Evolutionary conservation across 306 rosid species (phyloP).

Genomic region (Cucurbita moschata): DNA sequence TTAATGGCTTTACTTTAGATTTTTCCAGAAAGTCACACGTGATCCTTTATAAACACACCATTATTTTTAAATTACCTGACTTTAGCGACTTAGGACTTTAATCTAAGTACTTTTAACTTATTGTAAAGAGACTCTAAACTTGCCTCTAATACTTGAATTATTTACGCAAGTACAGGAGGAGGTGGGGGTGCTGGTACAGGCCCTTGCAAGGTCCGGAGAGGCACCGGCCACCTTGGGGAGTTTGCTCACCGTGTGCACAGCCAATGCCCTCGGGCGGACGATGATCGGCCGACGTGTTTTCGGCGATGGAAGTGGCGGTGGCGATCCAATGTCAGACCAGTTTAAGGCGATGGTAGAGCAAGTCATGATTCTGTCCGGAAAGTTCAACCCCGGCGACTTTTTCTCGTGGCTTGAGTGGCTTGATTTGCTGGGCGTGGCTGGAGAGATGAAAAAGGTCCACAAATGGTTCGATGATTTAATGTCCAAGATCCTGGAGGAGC

Average conservation of each 20-base stretch:
- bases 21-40: too few relatives aligned
- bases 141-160: neutral
- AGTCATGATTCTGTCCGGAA: constrained; percentile 51
- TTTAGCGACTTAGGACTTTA: too few relatives aligned
- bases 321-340: constrained; percentile 39
- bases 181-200: constrained; percentile 25
- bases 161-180: constrained; percentile 40
- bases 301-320: constrained; percentile 21
- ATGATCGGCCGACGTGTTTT: constrained; percentile 58
- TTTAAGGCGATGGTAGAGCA: constrained; percentile 64
- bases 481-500: constrained; percentile 36
- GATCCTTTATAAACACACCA: too few relatives aligned
- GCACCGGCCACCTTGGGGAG: constrained; percentile 35
- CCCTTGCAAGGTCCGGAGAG: constrained; percentile 26
- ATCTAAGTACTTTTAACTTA: too few relatives aligned
- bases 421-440: constrained; percentile 48
- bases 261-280: constrained; percentile 46
- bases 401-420: constrained; percentile 50
- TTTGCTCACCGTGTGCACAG: constrained; percentile 42
- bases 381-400: constrained; percentile 57
- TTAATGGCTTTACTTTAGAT: too few relatives aligned
- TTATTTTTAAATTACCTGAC: too few relatives aligned
- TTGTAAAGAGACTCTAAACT: too few relatives aligned
- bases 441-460: constrained; percentile 46
- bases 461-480: constrained; percentile 51